Percentiles rank a stretch among this genome's conserved stretches.
Conservation (phyloP, 2,329 filamentous ascomycete species). For the Hypoxylon sp. region DNA sequence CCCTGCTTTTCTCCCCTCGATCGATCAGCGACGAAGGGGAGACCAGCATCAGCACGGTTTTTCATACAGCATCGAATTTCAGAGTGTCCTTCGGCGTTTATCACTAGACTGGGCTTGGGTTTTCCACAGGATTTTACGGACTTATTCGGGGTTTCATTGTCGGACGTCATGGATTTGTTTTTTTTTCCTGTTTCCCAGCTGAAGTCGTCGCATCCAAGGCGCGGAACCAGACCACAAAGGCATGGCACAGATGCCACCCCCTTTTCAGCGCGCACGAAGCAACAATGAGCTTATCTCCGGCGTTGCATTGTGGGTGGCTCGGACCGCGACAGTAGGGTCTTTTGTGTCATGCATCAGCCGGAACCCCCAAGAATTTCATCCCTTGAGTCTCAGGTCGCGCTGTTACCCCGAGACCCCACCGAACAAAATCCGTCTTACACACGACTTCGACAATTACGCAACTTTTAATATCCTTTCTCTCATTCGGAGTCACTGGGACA, state of each 20-base stretch:
- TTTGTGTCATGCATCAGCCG: constrained; percentile 19
- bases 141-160: constrained; percentile 24
- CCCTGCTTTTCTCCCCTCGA: constrained; percentile 30
- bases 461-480: constrained; percentile 38
- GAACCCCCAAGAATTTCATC: constrained; percentile 18
- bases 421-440: constrained; percentile 20
- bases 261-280: constrained; percentile 4
- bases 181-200: too few relatives aligned
- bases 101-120: constrained; percentile 35
- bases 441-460: constrained; percentile 26
- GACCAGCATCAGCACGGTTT: constrained; percentile 30
- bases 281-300: constrained; percentile 18
- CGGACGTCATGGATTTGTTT: constrained; percentile 17
- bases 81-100: constrained; percentile 38
- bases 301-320: constrained; percentile 16
- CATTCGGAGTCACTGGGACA: constrained; percentile 37
- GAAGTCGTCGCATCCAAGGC: constrained; percentile 23
- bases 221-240: constrained; percentile 5
- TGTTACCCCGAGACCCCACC: constrained; percentile 27
- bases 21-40: constrained; percentile 17
- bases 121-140: constrained; percentile 23
- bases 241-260: not conserved
- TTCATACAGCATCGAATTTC: constrained; percentile 29
- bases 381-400: constrained; percentile 30
- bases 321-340: constrained; percentile 13